These are phyloP conservation scores for Penicillium argentinense DNA, from an alignment of 495 filamentous ascomycete species.

Conservation along the genomic window DNA sequence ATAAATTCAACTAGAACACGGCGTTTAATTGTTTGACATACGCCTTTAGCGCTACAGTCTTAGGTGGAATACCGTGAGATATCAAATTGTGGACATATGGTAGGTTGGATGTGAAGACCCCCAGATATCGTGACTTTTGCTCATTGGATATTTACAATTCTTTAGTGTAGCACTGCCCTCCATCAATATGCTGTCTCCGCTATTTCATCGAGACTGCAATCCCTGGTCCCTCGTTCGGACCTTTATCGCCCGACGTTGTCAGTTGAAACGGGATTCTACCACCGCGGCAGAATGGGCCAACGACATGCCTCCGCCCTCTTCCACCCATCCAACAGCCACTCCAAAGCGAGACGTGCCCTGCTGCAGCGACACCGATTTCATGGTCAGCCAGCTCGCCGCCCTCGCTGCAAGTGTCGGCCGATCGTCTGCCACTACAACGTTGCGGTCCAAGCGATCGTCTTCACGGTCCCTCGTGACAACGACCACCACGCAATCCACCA, in stretches of 20 bases:
- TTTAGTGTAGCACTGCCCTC: background rate
- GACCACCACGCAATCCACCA: background rate
- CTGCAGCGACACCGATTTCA: slow-evolving; percentile 14
- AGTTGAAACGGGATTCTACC: slow-evolving; percentile 2
- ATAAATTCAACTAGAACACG: too few species aligned
- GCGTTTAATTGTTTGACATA: too few species aligned
- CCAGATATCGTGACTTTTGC: too few species aligned
- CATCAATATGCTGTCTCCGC: slow-evolving; percentile 9
- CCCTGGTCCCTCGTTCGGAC: slow-evolving; percentile 4
- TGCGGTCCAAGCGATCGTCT: background rate
- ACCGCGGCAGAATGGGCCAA: background rate
- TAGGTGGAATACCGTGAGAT: too few species aligned
- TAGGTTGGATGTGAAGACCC: too few species aligned
- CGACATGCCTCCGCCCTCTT: background rate
- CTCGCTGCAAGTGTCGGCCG: slow-evolving; percentile 16
- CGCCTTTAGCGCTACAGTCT: too few species aligned
- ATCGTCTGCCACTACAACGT: slow-evolving; percentile 1
- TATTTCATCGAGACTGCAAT: slow-evolving; percentile 8
- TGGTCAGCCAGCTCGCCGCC: slow-evolving; percentile 15
- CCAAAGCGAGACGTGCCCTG: slow-evolving; percentile 1
- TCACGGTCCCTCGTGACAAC: slow-evolving; percentile 1
- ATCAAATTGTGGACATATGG: too few species aligned
- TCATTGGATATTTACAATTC: too few species aligned
- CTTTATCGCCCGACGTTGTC: slow-evolving; percentile 5
- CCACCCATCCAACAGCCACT: background rate